Conservation (phyloP, 208 protist species). For the Acanthamoeba triangularis region DNA sequence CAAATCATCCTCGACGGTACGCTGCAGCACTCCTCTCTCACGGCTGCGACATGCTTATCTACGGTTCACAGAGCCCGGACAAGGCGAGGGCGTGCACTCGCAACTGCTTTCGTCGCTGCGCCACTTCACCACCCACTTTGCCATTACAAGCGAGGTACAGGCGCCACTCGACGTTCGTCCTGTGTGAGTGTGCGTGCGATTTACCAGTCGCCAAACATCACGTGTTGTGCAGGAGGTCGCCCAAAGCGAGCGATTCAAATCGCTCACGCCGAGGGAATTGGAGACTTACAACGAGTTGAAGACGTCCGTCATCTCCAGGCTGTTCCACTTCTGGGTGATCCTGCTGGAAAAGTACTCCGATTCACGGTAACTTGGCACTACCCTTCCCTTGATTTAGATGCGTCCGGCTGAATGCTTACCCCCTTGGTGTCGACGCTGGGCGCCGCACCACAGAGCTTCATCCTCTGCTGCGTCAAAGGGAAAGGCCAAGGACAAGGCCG, state of each 20-base stretch:
- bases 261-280: constrained; percentile 82
- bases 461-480: not conserved
- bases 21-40: not conserved
- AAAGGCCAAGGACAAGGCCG: not conserved
- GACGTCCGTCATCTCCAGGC: constrained; percentile 74
- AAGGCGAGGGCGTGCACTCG: not conserved
- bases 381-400: not conserved
- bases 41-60: not conserved
- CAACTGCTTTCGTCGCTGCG: constrained; percentile 45
- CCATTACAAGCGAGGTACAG: constrained; percentile 25
- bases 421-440: too few relatives aligned
- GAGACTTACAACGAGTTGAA: constrained; percentile 84
- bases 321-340: constrained; percentile 82
- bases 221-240: constrained; percentile 32
- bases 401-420: not conserved
- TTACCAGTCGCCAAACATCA: too few relatives aligned
- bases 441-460: not conserved
- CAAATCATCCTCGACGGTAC: constrained; percentile 73
- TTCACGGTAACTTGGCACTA: not conserved
- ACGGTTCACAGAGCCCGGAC: not conserved
- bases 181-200: not conserved
- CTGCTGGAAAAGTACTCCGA: constrained; percentile 83
- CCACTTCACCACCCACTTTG: constrained; percentile 71
- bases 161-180: not conserved
- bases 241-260: constrained; percentile 63